Base-by-base conservation (phyloP, 148 eudicot genomes). In the Pharnaceum exiguum region DNA sequence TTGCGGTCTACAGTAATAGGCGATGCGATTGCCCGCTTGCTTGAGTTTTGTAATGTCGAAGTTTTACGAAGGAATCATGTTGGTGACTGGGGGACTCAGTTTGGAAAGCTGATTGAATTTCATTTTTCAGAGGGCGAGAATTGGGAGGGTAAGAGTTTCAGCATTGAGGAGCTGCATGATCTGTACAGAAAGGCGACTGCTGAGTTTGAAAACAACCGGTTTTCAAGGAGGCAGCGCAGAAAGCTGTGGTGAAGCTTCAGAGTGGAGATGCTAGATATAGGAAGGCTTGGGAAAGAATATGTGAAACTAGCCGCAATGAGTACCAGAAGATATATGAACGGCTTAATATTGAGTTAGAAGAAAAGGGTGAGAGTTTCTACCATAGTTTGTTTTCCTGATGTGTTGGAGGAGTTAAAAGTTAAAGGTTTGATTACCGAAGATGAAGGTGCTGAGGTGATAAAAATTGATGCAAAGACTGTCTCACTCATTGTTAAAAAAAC, bases 51-150 rank as follows among this genome's bases (percentile, higher is more conserved):
- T 48, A 79, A 82, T 46, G 96, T 85, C 22, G 85, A 93, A 25
- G 99, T 88, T 57, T 83, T 85, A 11, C 73, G 96, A 13, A 86
- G 99, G 68, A 93, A 93, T 62, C 96, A 93, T 73, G 99, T 93
- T 67, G 99, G 99, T 42, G 96, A 93, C 24, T 93, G 99, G 99
- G 99, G 99, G n/a, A 93, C 99, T 49, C 99, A 93, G 85, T n/a
- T n/a, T n/a, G n/a, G n/a, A n/a, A n/a, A n/a, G n/a, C n/a, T n/a
- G n/a, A n/a, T n/a, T n/a, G n/a, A n/a, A n/a, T n/a, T n/a, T n/a
- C n/a, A n/a, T n/a, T n/a, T n/a, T n/a, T n/a, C n/a, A n/a, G n/a
- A n/a, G n/a, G n/a, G n/a, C n/a, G n/a, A n/a, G n/a, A n/a, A n/a
- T n/a, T n/a, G n/a, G n/a, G n/a, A n/a, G n/a, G n/a, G n/a, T n/a